These are phyloP conservation scores for Suillus plorans DNA, from an alignment of 768 basidiomycete genomes.

Conservation along the genomic window DNA sequence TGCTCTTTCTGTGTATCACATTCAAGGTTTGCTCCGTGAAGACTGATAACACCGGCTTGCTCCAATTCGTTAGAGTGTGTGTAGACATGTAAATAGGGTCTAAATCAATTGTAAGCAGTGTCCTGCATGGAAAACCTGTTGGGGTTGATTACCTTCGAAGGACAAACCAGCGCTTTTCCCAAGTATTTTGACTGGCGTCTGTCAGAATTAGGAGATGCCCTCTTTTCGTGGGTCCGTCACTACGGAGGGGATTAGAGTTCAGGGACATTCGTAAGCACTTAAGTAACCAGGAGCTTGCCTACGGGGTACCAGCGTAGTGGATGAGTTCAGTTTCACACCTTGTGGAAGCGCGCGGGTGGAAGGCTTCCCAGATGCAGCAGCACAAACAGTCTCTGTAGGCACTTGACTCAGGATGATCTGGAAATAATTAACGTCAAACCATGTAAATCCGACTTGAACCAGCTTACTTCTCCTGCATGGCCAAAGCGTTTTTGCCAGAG, in stretches of 20 bases:
- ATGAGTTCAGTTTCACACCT: conserved; percentile 65
- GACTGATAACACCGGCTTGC: conserved; percentile 79
- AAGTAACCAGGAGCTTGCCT: conserved; percentile 46
- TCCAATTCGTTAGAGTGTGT: conserved; percentile 81
- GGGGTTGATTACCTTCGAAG: conserved; percentile 62
- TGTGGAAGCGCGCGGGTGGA: conserved; percentile 30
- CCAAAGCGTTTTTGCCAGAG: conserved; percentile 88
- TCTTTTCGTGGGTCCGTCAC: conserved; percentile 82
- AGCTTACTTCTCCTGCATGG: conserved; percentile 65
- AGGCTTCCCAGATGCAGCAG: conserved; percentile 28
- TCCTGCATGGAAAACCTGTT: not conserved
- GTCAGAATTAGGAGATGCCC: conserved; percentile 79
- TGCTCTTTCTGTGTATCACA: conserved; percentile 83
- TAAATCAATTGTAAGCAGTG: conserved; percentile 29
- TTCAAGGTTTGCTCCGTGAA: conserved; percentile 83
- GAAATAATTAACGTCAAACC: conserved; percentile 9
- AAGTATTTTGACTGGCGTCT: conserved; percentile 76
- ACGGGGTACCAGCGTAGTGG: conserved; percentile 70
- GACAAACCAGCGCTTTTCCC: conserved; percentile 87
- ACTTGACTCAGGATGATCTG: conserved; percentile 82
- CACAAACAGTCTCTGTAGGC: conserved; percentile 55
- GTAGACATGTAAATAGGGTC: conserved; percentile 91
- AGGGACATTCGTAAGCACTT: not conserved
- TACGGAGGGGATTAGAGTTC: conserved; percentile 28
- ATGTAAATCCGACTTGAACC: conserved; percentile 12